These are phyloP conservation scores for Russula olivacea DNA, from an alignment of 768 basidiomycete species.

Conservation along the genomic window DNA sequence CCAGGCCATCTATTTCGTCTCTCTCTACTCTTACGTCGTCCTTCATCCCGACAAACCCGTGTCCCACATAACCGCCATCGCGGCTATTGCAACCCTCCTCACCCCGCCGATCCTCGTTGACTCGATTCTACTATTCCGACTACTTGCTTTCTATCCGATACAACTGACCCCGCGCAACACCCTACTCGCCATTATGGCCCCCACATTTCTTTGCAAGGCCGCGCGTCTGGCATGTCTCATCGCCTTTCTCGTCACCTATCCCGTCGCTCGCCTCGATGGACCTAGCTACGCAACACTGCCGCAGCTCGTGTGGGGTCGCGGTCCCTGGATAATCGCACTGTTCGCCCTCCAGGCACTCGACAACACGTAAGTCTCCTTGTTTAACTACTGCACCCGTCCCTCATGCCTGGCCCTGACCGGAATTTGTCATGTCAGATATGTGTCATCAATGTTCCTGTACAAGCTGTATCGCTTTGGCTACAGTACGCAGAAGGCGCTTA, in stretches of 20 bases:
- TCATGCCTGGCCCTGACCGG: not conserved
- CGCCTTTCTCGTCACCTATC: slow-evolving; percentile 19
- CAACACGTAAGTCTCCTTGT: slow-evolving; percentile 14
- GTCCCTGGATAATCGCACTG: slow-evolving; percentile 15
- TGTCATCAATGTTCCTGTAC: slow-evolving; percentile 22
- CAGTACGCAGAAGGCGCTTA: slow-evolving; percentile 9
- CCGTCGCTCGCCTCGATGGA: slow-evolving; percentile 6
- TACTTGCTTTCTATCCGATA: slow-evolving; percentile 24
- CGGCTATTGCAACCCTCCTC: slow-evolving; percentile 11
- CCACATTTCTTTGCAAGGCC: slow-evolving; percentile 12
- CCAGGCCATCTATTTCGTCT: slow-evolving; percentile 15
- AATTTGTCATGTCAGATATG: slow-evolving; percentile 11
- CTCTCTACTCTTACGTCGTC: slow-evolving; percentile 6
- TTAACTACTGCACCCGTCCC: not conserved
- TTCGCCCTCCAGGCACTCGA: slow-evolving; percentile 22
- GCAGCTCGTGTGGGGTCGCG: slow-evolving; percentile 22
- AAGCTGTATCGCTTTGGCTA: slow-evolving; percentile 21
- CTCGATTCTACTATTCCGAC: slow-evolving; percentile 21
- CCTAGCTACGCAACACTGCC: slow-evolving; percentile 8
- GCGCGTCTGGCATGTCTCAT: slow-evolving; percentile 18
- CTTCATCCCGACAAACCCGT: slow-evolving; percentile 6
- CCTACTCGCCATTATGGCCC: slow-evolving; percentile 7
- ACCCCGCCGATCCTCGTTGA: slow-evolving; percentile 22
- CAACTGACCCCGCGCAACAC: slow-evolving; percentile 19
- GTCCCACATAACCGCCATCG: not conserved